These are phyloP conservation scores for Backusella mclennaniae DNA, from an alignment of 192 early-diverging fungal species.

Conservation along the genomic window DNA sequence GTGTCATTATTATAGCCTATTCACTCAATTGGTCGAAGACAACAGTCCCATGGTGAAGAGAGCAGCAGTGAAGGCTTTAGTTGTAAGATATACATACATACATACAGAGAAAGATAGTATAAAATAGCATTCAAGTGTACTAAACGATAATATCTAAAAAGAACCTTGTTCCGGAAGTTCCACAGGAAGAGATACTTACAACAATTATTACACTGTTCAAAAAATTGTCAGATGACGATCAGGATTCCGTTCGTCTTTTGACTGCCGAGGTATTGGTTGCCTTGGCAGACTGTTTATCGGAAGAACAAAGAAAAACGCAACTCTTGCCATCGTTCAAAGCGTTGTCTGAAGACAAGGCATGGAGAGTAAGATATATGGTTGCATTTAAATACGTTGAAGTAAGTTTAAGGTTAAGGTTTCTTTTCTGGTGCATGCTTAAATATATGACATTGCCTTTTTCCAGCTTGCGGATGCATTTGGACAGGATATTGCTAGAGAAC, in stretches of 20 bases:
- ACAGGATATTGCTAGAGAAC: conserved; percentile 75
- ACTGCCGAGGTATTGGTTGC: conserved; percentile 90
- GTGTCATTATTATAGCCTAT: conserved; percentile 49
- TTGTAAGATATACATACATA: conserved; percentile 44
- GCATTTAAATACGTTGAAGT: conserved; percentile 97
- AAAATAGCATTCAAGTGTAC: not conserved
- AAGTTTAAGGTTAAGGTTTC: conserved; percentile 11
- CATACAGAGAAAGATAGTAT: not conserved
- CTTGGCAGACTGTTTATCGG: conserved; percentile 76
- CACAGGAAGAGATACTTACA: conserved; percentile 72
- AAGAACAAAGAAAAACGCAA: conserved; percentile 75
- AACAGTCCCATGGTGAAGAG: conserved; percentile 97
- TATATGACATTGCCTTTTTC: not conserved
- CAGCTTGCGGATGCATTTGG: conserved; percentile 83
- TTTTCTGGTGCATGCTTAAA: not conserved
- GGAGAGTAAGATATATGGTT: conserved; percentile 99
- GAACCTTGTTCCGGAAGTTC: conserved; percentile 40
- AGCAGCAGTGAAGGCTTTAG: conserved; percentile 80
- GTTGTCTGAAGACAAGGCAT: conserved; percentile 91
- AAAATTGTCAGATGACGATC: conserved; percentile 76
- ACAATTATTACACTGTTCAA: conserved; percentile 92
- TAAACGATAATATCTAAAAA: conserved; percentile 7
- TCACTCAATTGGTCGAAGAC: conserved; percentile 82
- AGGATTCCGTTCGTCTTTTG: conserved; percentile 97
- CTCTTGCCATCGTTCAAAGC: conserved; percentile 70